Evolutionary conservation across 2,329 filamentous ascomycete species (phyloP).

Genomic region (Ceratocystis eucalypticola): DNA sequence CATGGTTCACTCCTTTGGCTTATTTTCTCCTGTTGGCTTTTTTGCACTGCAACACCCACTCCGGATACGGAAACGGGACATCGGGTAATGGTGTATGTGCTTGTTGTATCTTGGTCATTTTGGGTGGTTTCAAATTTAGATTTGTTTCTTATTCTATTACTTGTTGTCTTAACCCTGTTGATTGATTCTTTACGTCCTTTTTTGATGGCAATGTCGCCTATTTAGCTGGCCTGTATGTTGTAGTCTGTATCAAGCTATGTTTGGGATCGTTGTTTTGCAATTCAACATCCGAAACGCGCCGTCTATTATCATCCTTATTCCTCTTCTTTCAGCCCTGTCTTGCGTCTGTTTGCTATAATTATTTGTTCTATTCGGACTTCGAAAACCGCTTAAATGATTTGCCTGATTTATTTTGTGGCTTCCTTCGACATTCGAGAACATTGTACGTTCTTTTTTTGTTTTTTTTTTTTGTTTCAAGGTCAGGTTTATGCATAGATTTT

Average conservation of each 20-base stretch:
- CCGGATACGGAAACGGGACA: background rate
- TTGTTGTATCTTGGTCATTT: background rate
- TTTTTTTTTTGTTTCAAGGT: background rate
- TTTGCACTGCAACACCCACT: background rate
- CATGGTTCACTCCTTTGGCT: slow-evolving; percentile 7
- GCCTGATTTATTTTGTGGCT: background rate
- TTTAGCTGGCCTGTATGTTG: background rate
- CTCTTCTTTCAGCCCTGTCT: too few relatives aligned
- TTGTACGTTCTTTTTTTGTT: background rate
- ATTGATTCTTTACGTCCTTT: background rate
- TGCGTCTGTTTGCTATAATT: too few relatives aligned
- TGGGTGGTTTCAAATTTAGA: slow-evolving; percentile 1
- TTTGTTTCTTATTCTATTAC: background rate
- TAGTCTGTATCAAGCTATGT: background rate
- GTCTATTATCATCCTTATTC: background rate
- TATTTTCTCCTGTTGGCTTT: slow-evolving; percentile 4
- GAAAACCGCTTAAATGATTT: too few relatives aligned
- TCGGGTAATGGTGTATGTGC: background rate
- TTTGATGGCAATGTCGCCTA: background rate
- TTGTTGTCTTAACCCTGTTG: background rate
- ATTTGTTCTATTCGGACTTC: too few relatives aligned
- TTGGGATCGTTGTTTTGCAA: background rate
- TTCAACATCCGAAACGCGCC: background rate
- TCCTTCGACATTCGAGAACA: background rate
- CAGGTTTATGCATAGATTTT: background rate